Evolutionary conservation across 2,329 filamentous ascomycete genomes (phyloP).

Genomic region (Cadophora malorum): DNA sequence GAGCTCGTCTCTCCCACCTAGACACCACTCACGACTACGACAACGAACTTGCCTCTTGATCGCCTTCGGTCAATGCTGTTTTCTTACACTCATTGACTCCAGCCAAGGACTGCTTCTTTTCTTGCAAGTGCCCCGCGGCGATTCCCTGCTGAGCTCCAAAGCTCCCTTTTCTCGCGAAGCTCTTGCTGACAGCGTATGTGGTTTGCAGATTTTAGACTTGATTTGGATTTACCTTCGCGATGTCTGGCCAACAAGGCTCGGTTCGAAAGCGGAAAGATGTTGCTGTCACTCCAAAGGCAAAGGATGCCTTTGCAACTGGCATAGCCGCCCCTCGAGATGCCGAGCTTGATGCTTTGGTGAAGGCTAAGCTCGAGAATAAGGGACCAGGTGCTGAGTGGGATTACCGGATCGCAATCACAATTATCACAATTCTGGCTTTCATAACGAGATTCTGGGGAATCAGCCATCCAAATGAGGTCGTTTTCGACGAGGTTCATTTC

Average conservation of each 20-base stretch:
- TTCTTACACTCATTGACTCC: constrained; percentile 36
- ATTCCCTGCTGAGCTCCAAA: constrained; percentile 3
- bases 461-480: constrained; percentile 92
- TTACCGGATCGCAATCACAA: constrained; percentile 77
- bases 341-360: constrained; percentile 59
- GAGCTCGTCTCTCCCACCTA: constrained; percentile 14
- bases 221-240: constrained; percentile 31
- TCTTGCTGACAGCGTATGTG: constrained; percentile 32
- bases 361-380: constrained; percentile 46
- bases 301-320: constrained; percentile 47
- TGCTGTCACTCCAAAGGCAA: constrained; percentile 55
- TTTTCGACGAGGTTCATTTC: constrained; percentile 99
- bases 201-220: constrained; percentile 28
- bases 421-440: constrained; percentile 87
- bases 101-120: constrained; percentile 24
- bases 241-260: constrained; percentile 44
- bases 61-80: constrained; percentile 39
- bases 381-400: constrained; percentile 71
- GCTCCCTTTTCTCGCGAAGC: constrained; percentile 23
- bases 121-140: constrained; percentile 23
- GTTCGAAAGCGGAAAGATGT: constrained; percentile 51
- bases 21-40: constrained; percentile 11
- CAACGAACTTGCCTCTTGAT: constrained; percentile 39
- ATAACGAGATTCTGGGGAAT: constrained; percentile 96
- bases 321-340: constrained; percentile 44